Evolutionary conservation across 2,329 filamentous ascomycete species (phyloP), one percentile per base, ranked within the genome.

Genomic region (Hypomyces perniciosus): DNA sequence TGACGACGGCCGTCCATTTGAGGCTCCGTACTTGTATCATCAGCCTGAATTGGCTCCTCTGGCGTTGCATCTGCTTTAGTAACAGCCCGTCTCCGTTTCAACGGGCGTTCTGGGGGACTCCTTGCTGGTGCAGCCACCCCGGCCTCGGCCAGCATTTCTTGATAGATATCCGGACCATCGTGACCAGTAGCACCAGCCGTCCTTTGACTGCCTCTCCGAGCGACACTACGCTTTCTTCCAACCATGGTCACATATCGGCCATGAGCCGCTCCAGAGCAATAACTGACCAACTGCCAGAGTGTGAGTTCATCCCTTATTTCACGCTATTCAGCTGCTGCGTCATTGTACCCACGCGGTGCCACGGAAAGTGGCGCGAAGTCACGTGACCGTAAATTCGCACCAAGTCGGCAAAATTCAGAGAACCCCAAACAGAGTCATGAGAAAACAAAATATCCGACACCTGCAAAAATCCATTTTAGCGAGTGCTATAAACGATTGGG

Each of bases 131-230:
- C 50, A 39, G 62, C 62, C 29, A 75, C 65, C n/a, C 74, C 70
- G n/a, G 70, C 75, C 55, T 78, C 75, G 9, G 63, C 63, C 33
- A 79, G 68, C 74, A 79, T 75, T 54, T 77, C 69, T 39, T 63
- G 67, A 57, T 78, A 78, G 33, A 79, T 67, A 29, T 71, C 64
- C 26, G 69, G 67, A 8, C 60, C 63, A n/a, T 56, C 60, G 13
- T 58, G 53, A 28, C 40, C 52, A 7, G 55, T 52, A 6, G 46
- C 51, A 6, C 49, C 54, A 38, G 46, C 56, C 34, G 40, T 48
- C 20, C 54, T 51, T 26, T 57, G 56, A 48, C 48, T 56, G 40
- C 55, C 61, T 27, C 58, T 59, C 48, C 56, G 59, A 38, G 60
- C 56, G 31, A 51, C 61, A 46, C 46, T 59, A 44, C 61, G 61